Conservation (phyloP, 257 asterid species). For the Plantago ovata region DNA sequence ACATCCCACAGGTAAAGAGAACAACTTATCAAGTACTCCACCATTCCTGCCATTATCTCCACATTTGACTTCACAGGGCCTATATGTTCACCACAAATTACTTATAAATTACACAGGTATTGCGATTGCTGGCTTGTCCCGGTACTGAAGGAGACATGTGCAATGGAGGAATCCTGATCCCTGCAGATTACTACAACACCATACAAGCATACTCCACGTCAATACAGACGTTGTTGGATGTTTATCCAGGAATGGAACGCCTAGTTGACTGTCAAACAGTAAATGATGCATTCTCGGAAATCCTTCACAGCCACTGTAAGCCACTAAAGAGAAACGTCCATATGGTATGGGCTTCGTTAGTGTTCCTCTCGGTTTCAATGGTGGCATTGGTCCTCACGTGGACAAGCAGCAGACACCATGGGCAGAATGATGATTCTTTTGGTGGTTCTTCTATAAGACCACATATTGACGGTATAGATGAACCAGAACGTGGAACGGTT, state of each 20-base stretch:
- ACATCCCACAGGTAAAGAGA: conserved; percentile 66
- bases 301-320: conserved; percentile 51
- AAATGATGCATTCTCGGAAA: conserved; percentile 50
- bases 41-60: too few species aligned
- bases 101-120: too few species aligned
- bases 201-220: conserved; percentile 53
- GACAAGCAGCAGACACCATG: conserved; percentile 36
- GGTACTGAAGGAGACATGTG: conserved; percentile 41
- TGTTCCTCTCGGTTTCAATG: conserved; percentile 52
- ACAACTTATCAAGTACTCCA: too few species aligned
- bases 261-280: conserved; percentile 68
- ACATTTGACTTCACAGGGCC: too few species aligned
- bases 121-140: conserved; percentile 54
- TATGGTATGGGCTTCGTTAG: conserved; percentile 54
- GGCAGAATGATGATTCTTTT: conserved; percentile 21
- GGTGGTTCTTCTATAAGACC: conserved; percentile 60
- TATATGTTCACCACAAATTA: too few species aligned
- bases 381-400: conserved; percentile 45
- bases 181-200: conserved; percentile 34
- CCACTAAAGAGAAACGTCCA: conserved; percentile 49
- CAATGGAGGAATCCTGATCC: conserved; percentile 58
- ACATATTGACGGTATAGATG: conserved; percentile 18
- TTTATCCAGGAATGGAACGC: conserved; percentile 67
- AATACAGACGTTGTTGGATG: conserved; percentile 59
- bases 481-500: conserved; percentile 33